phyloP scores from a whole-genome alignment of 2,329 filamentous ascomycete genomes.

The Trichophyton equinum region DNA sequence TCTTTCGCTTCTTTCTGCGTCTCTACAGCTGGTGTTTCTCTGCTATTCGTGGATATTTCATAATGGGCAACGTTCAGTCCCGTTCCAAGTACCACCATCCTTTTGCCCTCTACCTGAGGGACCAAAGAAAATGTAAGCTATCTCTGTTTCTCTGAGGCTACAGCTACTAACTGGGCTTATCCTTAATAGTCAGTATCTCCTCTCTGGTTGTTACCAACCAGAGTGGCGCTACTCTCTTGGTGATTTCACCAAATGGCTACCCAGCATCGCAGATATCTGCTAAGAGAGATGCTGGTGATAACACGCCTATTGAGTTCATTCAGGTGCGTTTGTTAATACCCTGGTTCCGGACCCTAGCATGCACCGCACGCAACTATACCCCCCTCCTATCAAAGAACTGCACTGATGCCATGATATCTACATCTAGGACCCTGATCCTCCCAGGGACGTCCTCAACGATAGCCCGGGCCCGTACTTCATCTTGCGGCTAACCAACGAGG shows the following conservation, averaged over 20 bases:
- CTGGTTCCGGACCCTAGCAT: background rate
- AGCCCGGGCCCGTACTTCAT: constrained; percentile 54
- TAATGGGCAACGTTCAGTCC: constrained; percentile 89
- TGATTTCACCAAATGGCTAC: constrained; percentile 72
- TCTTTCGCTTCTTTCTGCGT: background rate
- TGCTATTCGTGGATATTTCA: constrained; percentile 19
- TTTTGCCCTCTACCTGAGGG: constrained; percentile 62
- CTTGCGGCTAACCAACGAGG: constrained; percentile 75
- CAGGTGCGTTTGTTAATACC: constrained; percentile 49
- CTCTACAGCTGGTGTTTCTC: background rate
- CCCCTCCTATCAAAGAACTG: no score
- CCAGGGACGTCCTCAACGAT: constrained; percentile 20
- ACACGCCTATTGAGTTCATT: constrained; percentile 71
- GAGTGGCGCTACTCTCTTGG: constrained; percentile 62
- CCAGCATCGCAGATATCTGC: constrained; percentile 68
- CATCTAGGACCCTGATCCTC: constrained; percentile 61
- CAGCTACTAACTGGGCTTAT: constrained; percentile 4
- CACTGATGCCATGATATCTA: background rate
- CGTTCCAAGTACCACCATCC: constrained; percentile 55
- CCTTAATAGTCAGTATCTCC: constrained; percentile 64
- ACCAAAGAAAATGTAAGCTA: constrained; percentile 74
- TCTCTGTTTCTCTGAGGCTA: constrained; percentile 6
- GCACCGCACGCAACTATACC: no score
- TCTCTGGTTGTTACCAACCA: constrained; percentile 71
- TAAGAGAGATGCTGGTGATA: constrained; percentile 60